Evolutionary conservation across 768 basidiomycete genomes (phyloP).

Genomic region (Tulasnella sp.): DNA sequence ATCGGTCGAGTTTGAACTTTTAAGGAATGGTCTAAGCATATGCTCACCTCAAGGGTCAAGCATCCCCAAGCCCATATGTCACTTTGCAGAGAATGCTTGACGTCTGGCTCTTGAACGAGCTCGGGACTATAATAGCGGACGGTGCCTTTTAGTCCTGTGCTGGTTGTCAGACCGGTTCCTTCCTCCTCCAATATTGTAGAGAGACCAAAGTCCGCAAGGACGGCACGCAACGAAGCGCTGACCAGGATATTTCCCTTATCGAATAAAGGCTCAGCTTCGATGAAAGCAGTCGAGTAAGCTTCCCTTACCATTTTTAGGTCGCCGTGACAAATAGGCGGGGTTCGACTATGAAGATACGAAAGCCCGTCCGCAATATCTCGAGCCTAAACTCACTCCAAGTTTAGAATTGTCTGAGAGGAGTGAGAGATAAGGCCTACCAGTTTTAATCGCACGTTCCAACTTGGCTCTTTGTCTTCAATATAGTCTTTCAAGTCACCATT

Average conservation of each 20-base stretch:
- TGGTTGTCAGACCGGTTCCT: conserved; percentile 20
- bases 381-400: neutral
- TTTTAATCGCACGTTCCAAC: neutral
- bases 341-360: neutral
- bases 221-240: neutral
- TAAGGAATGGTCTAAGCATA: neutral
- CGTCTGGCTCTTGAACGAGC: neutral
- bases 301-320: conserved; percentile 2
- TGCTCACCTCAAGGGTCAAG: neutral
- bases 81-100: neutral
- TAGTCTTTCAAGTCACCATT: conserved; percentile 12
- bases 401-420: neutral
- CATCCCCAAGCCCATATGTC: conserved; percentile 18
- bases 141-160: neutral
- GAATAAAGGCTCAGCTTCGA: neutral
- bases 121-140: conserved; percentile 17
- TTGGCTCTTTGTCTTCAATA: neutral
- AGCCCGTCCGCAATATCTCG: conserved; percentile 4
- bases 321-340: neutral
- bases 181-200: neutral
- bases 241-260: conserved; percentile 22
- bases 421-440: neutral
- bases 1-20: neutral
- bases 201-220: conserved; percentile 27
- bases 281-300: neutral